phyloP scores from a whole-genome alignment of 495 filamentous ascomycete species.

The Aspergillus bridgeri region DNA sequence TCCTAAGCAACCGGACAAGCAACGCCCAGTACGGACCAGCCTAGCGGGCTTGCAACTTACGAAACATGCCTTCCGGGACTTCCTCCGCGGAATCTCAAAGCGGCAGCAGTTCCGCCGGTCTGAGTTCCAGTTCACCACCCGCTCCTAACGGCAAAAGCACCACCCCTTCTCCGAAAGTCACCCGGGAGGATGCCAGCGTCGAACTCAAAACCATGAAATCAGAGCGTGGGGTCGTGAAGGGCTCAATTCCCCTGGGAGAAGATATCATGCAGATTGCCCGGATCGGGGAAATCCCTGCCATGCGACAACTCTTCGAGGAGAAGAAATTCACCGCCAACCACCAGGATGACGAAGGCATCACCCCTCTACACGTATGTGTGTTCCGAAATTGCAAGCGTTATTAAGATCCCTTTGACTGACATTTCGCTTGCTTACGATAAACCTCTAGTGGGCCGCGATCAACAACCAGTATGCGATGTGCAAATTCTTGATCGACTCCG shows the following conservation, averaged over 20 bases:
- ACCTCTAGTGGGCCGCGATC: slow-evolving; percentile 90
- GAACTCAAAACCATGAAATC: slow-evolving; percentile 66
- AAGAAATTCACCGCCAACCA: slow-evolving; percentile 78
- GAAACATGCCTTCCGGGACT: slow-evolving; percentile 28
- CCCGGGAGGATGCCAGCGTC: slow-evolving; percentile 50
- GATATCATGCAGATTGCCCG: slow-evolving; percentile 96
- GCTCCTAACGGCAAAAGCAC: slow-evolving; percentile 53
- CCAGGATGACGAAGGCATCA: slow-evolving; percentile 86
- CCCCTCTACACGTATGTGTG: slow-evolving; percentile 81
- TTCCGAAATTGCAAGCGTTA: not conserved
- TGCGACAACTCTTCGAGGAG: slow-evolving; percentile 83
- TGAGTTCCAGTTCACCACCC: slow-evolving; percentile 27
- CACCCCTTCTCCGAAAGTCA: slow-evolving; percentile 57
- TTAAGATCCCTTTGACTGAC: not conserved
- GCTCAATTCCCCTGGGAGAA: slow-evolving; percentile 59
- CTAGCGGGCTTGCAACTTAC: not conserved
- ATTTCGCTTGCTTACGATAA: slow-evolving; percentile 6
- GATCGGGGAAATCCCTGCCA: slow-evolving; percentile 76
- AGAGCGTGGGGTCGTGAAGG: slow-evolving; percentile 30
- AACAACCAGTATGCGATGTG: slow-evolving; percentile 97
- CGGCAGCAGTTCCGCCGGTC: slow-evolving; percentile 24
- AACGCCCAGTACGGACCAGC: not conserved
- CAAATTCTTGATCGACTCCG: slow-evolving; percentile 85
- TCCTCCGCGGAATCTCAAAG: slow-evolving; percentile 26
- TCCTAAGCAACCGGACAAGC: not conserved